Base-by-base conservation (phyloP, 805 yeast species). In the Yarrowia sp. region DNA sequence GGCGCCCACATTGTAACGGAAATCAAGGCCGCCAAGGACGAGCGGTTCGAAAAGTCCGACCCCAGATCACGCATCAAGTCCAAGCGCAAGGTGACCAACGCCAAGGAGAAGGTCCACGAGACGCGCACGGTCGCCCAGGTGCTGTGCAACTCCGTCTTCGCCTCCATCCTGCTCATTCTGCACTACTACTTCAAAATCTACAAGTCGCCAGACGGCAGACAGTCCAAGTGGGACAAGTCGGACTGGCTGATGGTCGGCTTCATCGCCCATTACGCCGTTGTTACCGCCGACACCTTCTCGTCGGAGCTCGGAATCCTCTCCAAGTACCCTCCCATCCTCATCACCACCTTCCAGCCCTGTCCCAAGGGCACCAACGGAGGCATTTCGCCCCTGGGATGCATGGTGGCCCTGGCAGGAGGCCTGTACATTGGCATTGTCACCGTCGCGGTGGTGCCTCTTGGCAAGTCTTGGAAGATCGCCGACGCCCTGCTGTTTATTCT, bases 311-410 rank as follows among this genome's bases (percentile, higher is more conserved):
- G 82, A 1, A 77, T 79, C 9, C 66, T 78, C 18, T 76, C 81
- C 1, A 68, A 64, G 25, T 55, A 71, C 16, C 61, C 66, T 2
- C 81, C 82, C 3, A 65, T 76, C 21, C 68, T 78, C 31, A 76
- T 78, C 61, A 77, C 80, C 6, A 74, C 77, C 6, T 68, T 78
- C 33, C 64, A 70, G 38, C 69, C 70, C 12, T 79, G 80, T 51
- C 81, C 81, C 2, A 75, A 74, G 19, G 82, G 82, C 10, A 79
- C 81, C 10, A 78, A 78, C 67, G 82, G 82, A 6, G 82, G 81
- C 16, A 74, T 78, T 1, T 70, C 80, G 0, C 65, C 51, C 5
- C 63, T 68, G 16, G 82, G 81, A 0, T 62, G 78, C 10, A 29
- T 66, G 1, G 75, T 76, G 14, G 81, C 78, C 1, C 39, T 69